Percentiles rank a stretch among this genome's conserved stretches.
These are phyloP conservation scores for Tulasnella sp. DNA, from an alignment of 768 basidiomycete genomes.

Conservation along the genomic window DNA sequence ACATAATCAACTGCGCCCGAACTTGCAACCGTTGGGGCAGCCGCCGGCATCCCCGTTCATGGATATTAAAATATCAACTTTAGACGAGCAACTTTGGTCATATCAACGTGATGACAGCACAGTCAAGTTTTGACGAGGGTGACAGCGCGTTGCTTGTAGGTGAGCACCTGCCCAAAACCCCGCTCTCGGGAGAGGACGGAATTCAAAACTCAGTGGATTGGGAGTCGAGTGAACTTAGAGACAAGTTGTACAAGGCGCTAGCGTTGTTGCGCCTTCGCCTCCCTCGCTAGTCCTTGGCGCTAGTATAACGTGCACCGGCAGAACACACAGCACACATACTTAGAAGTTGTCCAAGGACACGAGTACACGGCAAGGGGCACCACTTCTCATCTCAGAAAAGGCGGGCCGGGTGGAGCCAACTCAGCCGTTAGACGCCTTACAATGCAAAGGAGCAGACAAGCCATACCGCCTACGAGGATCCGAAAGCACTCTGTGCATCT, in stretches of 20 bases:
- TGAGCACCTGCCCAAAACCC: no score
- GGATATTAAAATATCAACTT: neutral
- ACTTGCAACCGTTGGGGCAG: neutral
- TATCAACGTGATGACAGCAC: neutral
- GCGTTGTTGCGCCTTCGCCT: neutral
- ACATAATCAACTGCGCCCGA: neutral
- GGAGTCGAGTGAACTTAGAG: no score
- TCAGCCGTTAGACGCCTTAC: no score
- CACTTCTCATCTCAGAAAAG: no score
- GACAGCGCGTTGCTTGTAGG: no score
- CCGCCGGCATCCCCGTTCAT: neutral
- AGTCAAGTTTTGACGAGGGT: no score
- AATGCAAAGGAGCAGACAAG: no score
- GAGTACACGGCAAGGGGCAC: no score
- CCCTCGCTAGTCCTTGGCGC: neutral
- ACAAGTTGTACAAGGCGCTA: neutral
- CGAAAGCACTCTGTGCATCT: no score
- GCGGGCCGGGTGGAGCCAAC: no score
- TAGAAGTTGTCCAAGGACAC: no score
- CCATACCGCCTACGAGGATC: no score
- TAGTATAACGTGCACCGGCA: neutral
- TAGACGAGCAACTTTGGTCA: neutral
- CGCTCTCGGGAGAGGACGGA: neutral
- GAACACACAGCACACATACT: neutral
- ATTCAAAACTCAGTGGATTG: neutral